Conservation (phyloP, 2,329 filamentous ascomycete genomes). For the Neonectria sp. region DNA sequence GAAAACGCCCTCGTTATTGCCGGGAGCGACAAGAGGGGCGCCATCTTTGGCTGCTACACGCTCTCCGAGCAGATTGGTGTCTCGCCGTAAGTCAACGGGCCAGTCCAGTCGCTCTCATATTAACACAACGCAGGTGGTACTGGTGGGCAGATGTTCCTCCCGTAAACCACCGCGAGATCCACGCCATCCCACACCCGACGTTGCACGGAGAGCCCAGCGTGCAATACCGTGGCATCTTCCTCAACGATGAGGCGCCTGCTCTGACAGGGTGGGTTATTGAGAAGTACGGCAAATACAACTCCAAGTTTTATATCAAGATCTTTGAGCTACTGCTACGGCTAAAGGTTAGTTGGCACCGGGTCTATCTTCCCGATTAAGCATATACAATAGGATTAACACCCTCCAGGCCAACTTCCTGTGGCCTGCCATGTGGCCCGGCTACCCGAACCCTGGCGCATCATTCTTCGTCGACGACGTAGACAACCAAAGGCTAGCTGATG, state of each 20-base stretch:
- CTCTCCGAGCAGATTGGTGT: slow-evolving; percentile 37
- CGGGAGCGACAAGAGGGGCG: slow-evolving; percentile 35
- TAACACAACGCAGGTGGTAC: slow-evolving; percentile 26
- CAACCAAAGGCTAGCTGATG: slow-evolving; percentile 77
- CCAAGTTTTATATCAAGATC: slow-evolving; percentile 72
- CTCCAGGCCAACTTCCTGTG: slow-evolving; percentile 78
- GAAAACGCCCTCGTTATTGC: slow-evolving; percentile 6
- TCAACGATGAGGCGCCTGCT: slow-evolving; percentile 66
- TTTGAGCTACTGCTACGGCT: slow-evolving; percentile 67
- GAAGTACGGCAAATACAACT: slow-evolving; percentile 65
- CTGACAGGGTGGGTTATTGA: slow-evolving; percentile 70
- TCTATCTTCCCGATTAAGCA: neutral
- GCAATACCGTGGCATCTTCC: slow-evolving; percentile 73
- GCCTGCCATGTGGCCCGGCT: slow-evolving; percentile 78
- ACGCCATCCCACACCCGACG: slow-evolving; percentile 17
- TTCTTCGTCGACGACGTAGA: slow-evolving; percentile 79
- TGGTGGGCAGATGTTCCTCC: slow-evolving; percentile 43
- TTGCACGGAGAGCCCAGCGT: slow-evolving; percentile 66
- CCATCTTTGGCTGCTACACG: slow-evolving; percentile 33
- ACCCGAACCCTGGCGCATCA: slow-evolving; percentile 62
- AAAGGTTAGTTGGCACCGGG: slow-evolving; percentile 25
- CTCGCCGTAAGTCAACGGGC: slow-evolving; percentile 26
- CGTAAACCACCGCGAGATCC: slow-evolving; percentile 9
- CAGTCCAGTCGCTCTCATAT: rapidly evolving
- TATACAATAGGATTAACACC: neutral